Evolutionary conservation across 805 yeast species (phyloP), one percentile per base, ranked within the genome.

Genomic region (Sungouiella blattae): DNA sequence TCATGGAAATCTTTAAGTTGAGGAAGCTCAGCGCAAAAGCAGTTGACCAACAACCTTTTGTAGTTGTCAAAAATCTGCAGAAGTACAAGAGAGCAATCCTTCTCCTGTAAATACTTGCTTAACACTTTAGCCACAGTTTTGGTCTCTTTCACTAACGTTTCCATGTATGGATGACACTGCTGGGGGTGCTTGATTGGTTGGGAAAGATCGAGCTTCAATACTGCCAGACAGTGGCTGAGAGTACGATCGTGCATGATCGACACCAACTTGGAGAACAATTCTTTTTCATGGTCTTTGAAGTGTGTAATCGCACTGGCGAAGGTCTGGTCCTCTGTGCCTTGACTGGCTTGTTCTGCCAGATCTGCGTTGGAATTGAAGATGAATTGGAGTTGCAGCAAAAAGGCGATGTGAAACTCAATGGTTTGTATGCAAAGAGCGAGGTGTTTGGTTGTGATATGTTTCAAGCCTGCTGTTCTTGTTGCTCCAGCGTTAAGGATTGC

Each of bases 401-500:
- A 55, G 20, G 69, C 62, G 6, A 52, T 50, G 32, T 49, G 41
- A 41, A 66, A 67, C 36, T 77, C 77, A 20, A 83, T 62, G n/a
- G 79, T 65, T 49, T 83, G 87, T 4, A 81, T 75, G 24, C 84
- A 76, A 26, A 83, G 65, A 0, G 87, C 80, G 33, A 83, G 53
- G 54, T 83, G 86, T 45, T 78, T 79, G 1, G 87, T 81, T 3
- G 86, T 79, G 33, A 84, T 83, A 50, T 83, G 88, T 43, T 73
- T 78, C 33, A 83, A 62, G 0, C 86, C 87, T 0, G 91, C 85
- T 0, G 88, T 75, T 43, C 77, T 60, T 2, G 85, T 81, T 1
- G 91, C 91, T 27, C 84, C 86, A 1, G 89, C 87, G 28, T 80
- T 83, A 24, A 84, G 60, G 26, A 84, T 79, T 4, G 84, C 74